Percentiles rank a stretch among this genome's conserved stretches.
phyloP scores from a whole-genome alignment of 768 basidiomycete genomes.

The Butyriboletus loyo region DNA sequence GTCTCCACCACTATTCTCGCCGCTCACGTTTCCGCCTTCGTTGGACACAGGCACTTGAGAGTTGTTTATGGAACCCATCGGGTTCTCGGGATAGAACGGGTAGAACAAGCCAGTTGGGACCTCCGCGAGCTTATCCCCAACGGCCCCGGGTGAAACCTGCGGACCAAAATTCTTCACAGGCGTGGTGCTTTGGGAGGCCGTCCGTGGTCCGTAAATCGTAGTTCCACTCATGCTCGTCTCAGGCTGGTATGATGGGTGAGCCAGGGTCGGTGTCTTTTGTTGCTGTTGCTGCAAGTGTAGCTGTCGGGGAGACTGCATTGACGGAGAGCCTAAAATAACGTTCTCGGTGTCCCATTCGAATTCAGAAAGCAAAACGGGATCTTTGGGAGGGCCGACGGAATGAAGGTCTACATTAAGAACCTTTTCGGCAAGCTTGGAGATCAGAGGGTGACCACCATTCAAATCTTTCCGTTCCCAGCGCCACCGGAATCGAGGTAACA shows the following conservation, averaged over 20 bases:
- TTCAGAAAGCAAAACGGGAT: conserved; percentile 43
- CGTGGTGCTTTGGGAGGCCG: conserved; percentile 27
- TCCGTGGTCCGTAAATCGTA: conserved; percentile 29
- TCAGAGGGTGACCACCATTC: conserved; percentile 79
- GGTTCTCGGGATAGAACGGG: conserved; percentile 68
- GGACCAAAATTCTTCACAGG: conserved; percentile 24
- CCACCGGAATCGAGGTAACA: conserved; percentile 88
- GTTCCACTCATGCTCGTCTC: conserved; percentile 22
- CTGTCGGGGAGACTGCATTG: conserved; percentile 25
- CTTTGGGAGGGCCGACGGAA: conserved; percentile 40
- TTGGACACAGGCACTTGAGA: conserved; percentile 16
- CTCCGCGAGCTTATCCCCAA: conserved; percentile 50
- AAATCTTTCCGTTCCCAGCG: conserved; percentile 86
- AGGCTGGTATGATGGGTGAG: conserved; percentile 33
- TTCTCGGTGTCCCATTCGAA: conserved; percentile 46
- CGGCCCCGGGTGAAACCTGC: conserved; percentile 21
- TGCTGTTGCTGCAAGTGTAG: conserved; percentile 31
- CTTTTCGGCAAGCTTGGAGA: conserved; percentile 76
- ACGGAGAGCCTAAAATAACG: conserved; percentile 26
- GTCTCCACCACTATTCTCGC: conserved; percentile 32
- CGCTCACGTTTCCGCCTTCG: conserved; percentile 17
- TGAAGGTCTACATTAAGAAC: conserved; percentile 75
- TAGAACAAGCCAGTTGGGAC: conserved; percentile 71
- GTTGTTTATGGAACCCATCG: conserved; percentile 24
- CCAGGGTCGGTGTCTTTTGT: conserved; percentile 36